These are phyloP conservation scores for Penicillium palitans DNA, from an alignment of 2,329 filamentous ascomycete genomes.

Conservation along the genomic window DNA sequence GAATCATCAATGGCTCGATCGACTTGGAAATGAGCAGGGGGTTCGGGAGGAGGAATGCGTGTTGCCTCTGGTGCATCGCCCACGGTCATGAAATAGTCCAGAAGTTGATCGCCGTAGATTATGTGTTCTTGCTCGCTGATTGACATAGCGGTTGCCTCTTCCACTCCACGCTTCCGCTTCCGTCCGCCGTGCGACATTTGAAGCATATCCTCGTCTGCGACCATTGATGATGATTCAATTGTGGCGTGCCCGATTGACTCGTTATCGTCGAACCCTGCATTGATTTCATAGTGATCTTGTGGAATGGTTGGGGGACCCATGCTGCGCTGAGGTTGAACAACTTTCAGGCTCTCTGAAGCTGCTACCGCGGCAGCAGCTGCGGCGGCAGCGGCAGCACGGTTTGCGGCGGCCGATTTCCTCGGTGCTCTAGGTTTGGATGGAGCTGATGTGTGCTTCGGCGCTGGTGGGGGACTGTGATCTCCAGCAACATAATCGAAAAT, in stretches of 20 bases:
- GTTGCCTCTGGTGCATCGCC: conserved; percentile 70
- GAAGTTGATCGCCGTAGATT: conserved; percentile 85
- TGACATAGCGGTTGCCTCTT: conserved; percentile 57
- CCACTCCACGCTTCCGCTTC: conserved; percentile 77
- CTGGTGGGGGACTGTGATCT: conserved; percentile 84
- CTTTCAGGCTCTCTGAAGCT: conserved; percentile 34
- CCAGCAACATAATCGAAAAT: conserved; percentile 91
- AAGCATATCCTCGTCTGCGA: conserved; percentile 77
- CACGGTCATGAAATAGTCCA: conserved; percentile 93
- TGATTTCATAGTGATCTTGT: conserved; percentile 68
- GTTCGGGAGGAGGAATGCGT: conserved; percentile 64
- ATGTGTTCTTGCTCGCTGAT: conserved; percentile 79
- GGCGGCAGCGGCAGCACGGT: conserved; percentile 44
- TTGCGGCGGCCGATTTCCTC: conserved; percentile 62
- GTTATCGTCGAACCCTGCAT: conserved; percentile 67
- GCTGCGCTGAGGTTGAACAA: conserved; percentile 32
- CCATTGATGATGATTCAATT: conserved; percentile 78
- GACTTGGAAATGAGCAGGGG: conserved; percentile 81
- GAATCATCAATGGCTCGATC: conserved; percentile 93
- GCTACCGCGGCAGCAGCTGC: conserved; percentile 10
- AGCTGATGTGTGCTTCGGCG: conserved; percentile 78
- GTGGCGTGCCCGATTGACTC: conserved; percentile 83
- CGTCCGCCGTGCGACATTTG: conserved; percentile 63
- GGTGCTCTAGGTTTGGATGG: conserved; percentile 74
- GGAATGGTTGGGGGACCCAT: conserved; percentile 41